phyloP scores from a whole-genome alignment of 148 eudicot species.

The Rhododendron vialii region DNA sequence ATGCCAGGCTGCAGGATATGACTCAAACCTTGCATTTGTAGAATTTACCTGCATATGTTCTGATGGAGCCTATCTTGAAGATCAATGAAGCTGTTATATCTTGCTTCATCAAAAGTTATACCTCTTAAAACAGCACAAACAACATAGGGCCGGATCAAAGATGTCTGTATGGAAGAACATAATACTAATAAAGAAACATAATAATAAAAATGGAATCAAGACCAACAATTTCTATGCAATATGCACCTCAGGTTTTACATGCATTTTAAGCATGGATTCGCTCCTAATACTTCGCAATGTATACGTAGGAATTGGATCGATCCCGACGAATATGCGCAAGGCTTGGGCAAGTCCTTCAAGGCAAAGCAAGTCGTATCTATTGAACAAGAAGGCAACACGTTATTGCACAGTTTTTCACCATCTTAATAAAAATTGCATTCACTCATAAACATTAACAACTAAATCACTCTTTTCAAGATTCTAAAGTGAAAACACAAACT shows the following conservation, averaged over 20 bases:
- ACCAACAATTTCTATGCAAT: not conserved
- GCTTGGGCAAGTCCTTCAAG: slow-evolving; percentile 89
- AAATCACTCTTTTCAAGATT: not conserved
- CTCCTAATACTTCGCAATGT: slow-evolving; percentile 33
- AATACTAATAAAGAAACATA: not conserved
- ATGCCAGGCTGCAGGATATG: not conserved
- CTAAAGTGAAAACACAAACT: not conserved
- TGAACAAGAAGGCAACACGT: not conserved
- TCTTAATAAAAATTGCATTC: not conserved
- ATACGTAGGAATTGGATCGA: slow-evolving; percentile 65
- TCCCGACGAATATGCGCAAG: slow-evolving; percentile 66
- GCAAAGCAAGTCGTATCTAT: slow-evolving; percentile 95
- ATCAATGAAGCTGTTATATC: slow-evolving; percentile 97
- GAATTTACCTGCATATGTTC: slow-evolving; percentile 86
- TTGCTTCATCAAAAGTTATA: slow-evolving; percentile 71
- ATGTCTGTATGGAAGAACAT: slow-evolving; percentile 47
- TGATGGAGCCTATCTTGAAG: slow-evolving; percentile 97
- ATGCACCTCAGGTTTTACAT: slow-evolving; percentile 84
- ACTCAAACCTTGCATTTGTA: not conserved
- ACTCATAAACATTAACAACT: not conserved
- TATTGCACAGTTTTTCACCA: not conserved
- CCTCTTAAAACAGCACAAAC: slow-evolving; percentile 98
- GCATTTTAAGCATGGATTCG: slow-evolving; percentile 68
- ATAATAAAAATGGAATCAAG: not conserved
- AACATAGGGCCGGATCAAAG: slow-evolving; percentile 70